These are phyloP conservation scores for Candida jianshihensis DNA, from an alignment of 805 yeast genomes.

Conservation along the genomic window DNA sequence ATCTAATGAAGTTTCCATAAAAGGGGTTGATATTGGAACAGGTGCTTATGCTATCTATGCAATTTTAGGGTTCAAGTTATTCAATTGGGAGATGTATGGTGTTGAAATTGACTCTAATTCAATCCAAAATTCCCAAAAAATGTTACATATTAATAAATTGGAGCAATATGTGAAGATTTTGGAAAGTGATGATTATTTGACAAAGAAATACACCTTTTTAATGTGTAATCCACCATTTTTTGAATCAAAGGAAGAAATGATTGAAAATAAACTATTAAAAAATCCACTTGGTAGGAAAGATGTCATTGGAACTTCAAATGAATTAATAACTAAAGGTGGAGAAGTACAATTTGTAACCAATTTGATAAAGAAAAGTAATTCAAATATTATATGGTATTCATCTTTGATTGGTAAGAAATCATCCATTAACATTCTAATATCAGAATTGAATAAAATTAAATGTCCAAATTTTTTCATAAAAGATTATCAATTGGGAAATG, in stretches of 20 bases:
- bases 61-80: conserved; percentile 26
- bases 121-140: conserved; percentile 22
- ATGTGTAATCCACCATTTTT: conserved; percentile 54
- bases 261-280: conserved; percentile 20
- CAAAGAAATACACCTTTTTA: conserved; percentile 21
- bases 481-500: conserved; percentile 16
- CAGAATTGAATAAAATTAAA: neutral
- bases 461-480: conserved; percentile 12
- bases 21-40: conserved; percentile 41
- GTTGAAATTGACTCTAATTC: conserved; percentile 36
- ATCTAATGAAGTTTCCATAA: neutral
- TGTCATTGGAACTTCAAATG: conserved; percentile 28
- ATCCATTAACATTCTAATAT: conserved; percentile 9
- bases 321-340: conserved; percentile 40
- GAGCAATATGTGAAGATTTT: conserved; percentile 2
- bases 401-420: conserved; percentile 28
- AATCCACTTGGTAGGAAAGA: conserved; percentile 10
- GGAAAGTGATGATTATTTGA: conserved; percentile 13
- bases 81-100: conserved; percentile 28
- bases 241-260: conserved; percentile 27
- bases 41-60: conserved; percentile 45
- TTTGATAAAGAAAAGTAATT: conserved; percentile 29
- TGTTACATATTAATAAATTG: conserved; percentile 24
- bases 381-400: conserved; percentile 31
- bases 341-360: conserved; percentile 33